phyloP scores from a whole-genome alignment of 176 grass and related monocot species.

The Oryza australiensis region DNA sequence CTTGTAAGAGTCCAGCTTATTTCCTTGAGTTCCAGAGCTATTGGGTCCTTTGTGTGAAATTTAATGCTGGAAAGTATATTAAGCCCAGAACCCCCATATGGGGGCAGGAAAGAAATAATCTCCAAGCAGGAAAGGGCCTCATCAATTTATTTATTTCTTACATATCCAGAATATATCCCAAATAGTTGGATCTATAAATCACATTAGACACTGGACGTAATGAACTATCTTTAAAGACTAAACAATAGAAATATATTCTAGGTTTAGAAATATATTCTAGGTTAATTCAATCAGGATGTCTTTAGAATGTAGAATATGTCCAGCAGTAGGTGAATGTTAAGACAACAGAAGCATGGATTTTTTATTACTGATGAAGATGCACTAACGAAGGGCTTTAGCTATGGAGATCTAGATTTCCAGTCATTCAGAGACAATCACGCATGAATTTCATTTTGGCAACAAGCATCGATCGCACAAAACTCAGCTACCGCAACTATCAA shows the following conservation, averaged over 20 bases:
- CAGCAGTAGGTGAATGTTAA: not conserved
- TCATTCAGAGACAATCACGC: not conserved
- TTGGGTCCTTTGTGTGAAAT: not conserved
- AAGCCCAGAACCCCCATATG: not conserved
- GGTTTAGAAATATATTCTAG: not conserved
- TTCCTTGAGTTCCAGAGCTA: not conserved
- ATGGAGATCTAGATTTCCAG: slow-evolving; percentile 11
- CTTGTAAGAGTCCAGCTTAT: not conserved
- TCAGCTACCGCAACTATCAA: not conserved
- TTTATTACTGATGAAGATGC: not conserved
- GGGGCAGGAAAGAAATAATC: not conserved
- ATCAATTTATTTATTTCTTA: not conserved
- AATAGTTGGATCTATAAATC: not conserved
- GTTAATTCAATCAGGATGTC: not conserved
- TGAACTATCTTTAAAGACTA: no score
- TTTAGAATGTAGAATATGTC: not conserved
- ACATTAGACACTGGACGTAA: not conserved
- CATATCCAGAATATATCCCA: slow-evolving; percentile 2
- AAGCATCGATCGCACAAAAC: not conserved
- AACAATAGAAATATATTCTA: not conserved
- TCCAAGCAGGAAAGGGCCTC: not conserved
- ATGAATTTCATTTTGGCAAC: not conserved
- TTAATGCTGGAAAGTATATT: not conserved
- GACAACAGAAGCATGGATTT: not conserved
- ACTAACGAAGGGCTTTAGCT: not conserved